Evolutionary conservation across 192 early-diverging fungal species (phyloP).

Genomic region (Coemansia sp.): DNA sequence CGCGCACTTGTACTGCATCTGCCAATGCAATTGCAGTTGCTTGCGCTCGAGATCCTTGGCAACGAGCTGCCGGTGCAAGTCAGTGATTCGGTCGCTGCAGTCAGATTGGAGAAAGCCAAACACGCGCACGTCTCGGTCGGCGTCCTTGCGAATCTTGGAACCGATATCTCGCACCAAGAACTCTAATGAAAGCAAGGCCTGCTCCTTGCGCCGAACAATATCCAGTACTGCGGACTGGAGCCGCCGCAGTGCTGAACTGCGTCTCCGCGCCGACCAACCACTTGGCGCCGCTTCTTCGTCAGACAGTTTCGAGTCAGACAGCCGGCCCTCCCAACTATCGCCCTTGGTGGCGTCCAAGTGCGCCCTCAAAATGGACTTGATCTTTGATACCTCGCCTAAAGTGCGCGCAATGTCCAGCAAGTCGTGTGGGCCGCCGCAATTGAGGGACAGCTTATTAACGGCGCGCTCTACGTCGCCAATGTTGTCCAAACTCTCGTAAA

Average conservation of each 20-base stretch:
- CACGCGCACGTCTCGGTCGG: slow-evolving; percentile 45
- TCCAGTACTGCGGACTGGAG: slow-evolving; percentile 3
- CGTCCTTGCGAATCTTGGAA: slow-evolving; percentile 55
- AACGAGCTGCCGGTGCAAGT: slow-evolving; percentile 46
- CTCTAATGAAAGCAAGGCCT: slow-evolving; percentile 49
- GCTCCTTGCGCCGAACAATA: slow-evolving; percentile 28
- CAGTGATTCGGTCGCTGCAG: slow-evolving; percentile 39
- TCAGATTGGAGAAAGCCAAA: slow-evolving; percentile 59
- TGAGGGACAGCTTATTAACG: slow-evolving; percentile 70
- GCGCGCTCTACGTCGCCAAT: slow-evolving; percentile 72
- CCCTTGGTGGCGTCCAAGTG: slow-evolving; percentile 5
- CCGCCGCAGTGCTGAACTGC: neutral
- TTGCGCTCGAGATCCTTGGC: slow-evolving; percentile 50
- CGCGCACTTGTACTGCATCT: slow-evolving; percentile 23
- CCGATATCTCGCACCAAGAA: slow-evolving; percentile 43
- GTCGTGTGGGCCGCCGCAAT: slow-evolving; percentile 65
- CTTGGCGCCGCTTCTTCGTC: neutral
- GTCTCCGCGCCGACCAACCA: neutral
- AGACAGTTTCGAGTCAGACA: neutral
- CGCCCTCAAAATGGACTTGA: slow-evolving; percentile 45
- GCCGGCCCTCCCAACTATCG: neutral
- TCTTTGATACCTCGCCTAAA: slow-evolving; percentile 56
- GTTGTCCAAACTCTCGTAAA: slow-evolving; percentile 60
- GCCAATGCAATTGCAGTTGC: slow-evolving; percentile 44
- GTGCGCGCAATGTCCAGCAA: slow-evolving; percentile 64